Evolutionary conservation across 139 green algal species (phyloP).

Genomic region (Micractinium sp.): DNA sequence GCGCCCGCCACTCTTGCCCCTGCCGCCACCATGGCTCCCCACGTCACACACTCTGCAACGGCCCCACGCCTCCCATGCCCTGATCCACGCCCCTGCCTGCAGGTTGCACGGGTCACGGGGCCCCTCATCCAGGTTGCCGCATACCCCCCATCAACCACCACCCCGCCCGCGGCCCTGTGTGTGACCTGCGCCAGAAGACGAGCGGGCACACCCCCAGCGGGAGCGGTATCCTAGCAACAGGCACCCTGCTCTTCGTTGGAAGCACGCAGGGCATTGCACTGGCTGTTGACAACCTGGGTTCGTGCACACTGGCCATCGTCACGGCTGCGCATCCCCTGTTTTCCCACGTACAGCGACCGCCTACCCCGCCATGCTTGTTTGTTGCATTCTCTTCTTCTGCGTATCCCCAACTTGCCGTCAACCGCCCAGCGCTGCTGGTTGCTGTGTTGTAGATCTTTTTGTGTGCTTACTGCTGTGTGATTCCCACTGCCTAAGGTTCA

Average conservation of each 20-base stretch:
- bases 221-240: constrained; percentile 13
- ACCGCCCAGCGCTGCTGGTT: not conserved
- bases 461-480: not conserved
- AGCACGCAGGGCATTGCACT: constrained; percentile 47
- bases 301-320: not conserved
- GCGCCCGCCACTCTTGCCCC: too few species aligned
- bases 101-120: constrained; percentile 53
- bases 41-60: too few species aligned
- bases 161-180: constrained; percentile 53
- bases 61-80: not conserved
- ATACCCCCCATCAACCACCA: constrained; percentile 75
- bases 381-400: not conserved
- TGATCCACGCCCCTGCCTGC: not conserved
- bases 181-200: constrained; percentile 30
- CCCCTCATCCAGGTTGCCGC: constrained; percentile 59
- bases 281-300: constrained; percentile 47
- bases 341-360: not conserved
- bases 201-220: constrained; percentile 25
- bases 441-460: not conserved
- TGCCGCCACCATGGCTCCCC: not conserved
- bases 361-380: too few species aligned
- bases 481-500: too few species aligned
- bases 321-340: not conserved
- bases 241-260: constrained; percentile 48
- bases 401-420: not conserved